These are phyloP conservation scores for Arctium lappa DNA, from an alignment of 129 eudicot genomes.

Conservation along the genomic window DNA sequence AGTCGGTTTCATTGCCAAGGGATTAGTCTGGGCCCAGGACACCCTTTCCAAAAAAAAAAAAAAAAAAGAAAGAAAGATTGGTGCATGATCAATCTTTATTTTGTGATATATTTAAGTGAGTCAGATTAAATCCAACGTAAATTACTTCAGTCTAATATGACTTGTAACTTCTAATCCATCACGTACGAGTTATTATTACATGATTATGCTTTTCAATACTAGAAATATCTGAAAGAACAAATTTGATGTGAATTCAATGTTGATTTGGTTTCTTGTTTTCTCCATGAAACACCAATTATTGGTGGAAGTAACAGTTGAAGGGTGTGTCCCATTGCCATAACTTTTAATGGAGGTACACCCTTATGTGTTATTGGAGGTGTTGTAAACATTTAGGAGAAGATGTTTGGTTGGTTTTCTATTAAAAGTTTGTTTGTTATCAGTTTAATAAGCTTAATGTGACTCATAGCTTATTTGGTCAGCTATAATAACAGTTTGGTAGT, in stretches of 20 bases:
- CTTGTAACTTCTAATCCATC: too few species aligned
- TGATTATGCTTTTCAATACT: not conserved
- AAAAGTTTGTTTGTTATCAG: too few species aligned
- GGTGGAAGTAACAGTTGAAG: slow-evolving; percentile 26
- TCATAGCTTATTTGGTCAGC: too few species aligned
- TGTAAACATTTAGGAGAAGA: too few species aligned
- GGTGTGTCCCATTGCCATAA: slow-evolving; percentile 26
- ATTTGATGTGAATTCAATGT: slow-evolving; percentile 11
- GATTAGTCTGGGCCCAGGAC: too few species aligned
- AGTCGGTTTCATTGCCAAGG: too few species aligned
- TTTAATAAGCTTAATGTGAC: too few species aligned
- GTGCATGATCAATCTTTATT: not conserved
- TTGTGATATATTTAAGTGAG: not conserved
- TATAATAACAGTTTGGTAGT: too few species aligned
- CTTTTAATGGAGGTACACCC: slow-evolving; percentile 22
- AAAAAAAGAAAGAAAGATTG: not conserved
- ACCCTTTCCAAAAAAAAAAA: too few species aligned
- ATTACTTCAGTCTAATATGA: too few species aligned
- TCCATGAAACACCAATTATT: slow-evolving; percentile 25
- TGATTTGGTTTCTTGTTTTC: slow-evolving; percentile 17
- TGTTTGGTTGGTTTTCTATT: too few species aligned
- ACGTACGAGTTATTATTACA: not conserved
- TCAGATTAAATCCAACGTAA: too few species aligned
- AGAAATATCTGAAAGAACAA: not conserved
- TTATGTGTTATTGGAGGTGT: not conserved